Conservation (phyloP, 306 rosid species). For the Rosa chinensis region DNA sequence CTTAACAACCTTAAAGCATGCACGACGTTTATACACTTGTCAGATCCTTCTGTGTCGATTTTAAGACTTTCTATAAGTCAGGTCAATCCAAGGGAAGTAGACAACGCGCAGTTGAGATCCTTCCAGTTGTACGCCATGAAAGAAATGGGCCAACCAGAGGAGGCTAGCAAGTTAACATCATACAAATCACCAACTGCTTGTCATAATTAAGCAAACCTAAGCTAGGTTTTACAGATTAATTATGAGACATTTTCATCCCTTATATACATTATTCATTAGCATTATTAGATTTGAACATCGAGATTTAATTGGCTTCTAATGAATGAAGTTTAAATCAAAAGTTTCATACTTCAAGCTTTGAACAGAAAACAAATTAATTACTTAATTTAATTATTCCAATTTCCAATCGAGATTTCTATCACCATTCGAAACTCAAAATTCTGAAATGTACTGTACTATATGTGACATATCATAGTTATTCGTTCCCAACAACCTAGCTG, state of each 20-base stretch:
- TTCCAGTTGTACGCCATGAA: neutral
- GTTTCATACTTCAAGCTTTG: no score
- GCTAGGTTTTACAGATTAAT: neutral
- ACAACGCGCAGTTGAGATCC: neutral
- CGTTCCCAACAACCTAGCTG: neutral
- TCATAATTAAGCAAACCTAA: neutral
- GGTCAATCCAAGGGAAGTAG: slow-evolving; percentile 10
- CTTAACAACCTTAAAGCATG: neutral
- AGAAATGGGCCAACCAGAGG: slow-evolving; percentile 34
- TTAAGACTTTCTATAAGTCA: neutral
- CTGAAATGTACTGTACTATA: neutral
- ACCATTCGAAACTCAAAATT: neutral
- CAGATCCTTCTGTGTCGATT: neutral
- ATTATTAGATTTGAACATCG: neutral
- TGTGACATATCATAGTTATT: neutral
- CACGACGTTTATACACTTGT: neutral
- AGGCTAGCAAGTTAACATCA: slow-evolving; percentile 28
- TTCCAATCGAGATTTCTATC: neutral
- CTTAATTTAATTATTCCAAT: no score
- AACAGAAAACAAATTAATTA: no score
- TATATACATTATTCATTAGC: neutral
- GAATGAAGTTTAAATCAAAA: no score
- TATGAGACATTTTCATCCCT: no score
- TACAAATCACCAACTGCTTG: neutral
- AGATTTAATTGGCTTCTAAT: no score